phyloP scores from a whole-genome alignment of 1,139 yeast genomes.

The Hyphopichia pseudoburtonii region DNA sequence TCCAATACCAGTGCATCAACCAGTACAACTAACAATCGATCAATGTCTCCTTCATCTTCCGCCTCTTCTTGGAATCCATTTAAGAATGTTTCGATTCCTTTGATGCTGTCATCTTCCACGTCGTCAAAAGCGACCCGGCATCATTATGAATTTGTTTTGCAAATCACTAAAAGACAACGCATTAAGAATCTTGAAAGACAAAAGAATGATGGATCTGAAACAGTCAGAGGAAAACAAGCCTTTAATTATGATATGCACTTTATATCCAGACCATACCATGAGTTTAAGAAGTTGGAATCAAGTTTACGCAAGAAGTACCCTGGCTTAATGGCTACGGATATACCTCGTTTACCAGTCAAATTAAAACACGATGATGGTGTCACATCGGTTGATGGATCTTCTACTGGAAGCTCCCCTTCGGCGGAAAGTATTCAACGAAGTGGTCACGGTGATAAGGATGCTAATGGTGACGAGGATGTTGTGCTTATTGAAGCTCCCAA shows the following conservation, averaged over 20 bases:
- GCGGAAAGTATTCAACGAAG: constrained; percentile 3
- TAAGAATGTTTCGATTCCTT: constrained; percentile 12
- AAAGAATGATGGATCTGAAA: neutral
- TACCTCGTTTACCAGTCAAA: constrained; percentile 53
- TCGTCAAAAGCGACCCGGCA: constrained; percentile 20
- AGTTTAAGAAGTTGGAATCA: constrained; percentile 58
- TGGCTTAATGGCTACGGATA: constrained; percentile 63
- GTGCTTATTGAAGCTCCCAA: constrained; percentile 29
- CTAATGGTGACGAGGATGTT: constrained; percentile 7
- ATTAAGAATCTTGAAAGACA: constrained; percentile 24
- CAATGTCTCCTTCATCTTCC: neutral
- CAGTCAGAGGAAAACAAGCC: neutral
- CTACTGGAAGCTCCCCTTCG: too few species aligned
- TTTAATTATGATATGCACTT: constrained; percentile 32
- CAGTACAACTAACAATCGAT: neutral
- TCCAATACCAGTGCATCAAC: constrained; percentile 9
- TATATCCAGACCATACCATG: constrained; percentile 62
- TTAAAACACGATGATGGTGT: constrained; percentile 41
- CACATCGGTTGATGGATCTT: constrained; percentile 3
- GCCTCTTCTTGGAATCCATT: constrained; percentile 25
- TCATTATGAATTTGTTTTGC: constrained; percentile 47
- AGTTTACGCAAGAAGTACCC: constrained; percentile 59
- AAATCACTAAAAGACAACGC: constrained; percentile 25
- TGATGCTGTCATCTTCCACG: constrained; percentile 16
- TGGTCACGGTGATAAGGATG: constrained; percentile 1